phyloP scores from a whole-genome alignment of 1,284 basidiomycete species.

The Phlebopus sp. region DNA sequence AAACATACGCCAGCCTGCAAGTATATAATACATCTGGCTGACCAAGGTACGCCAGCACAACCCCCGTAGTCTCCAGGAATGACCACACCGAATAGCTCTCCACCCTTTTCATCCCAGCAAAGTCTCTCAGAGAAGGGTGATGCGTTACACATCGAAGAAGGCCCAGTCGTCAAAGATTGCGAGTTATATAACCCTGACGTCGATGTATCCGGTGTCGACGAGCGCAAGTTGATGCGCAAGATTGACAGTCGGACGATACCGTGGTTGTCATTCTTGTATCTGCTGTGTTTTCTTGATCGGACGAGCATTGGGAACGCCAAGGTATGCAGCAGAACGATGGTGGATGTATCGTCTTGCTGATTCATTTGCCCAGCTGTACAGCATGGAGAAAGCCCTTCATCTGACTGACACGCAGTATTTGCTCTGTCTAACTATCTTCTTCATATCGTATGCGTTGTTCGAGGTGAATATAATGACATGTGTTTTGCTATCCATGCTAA shows the following conservation, averaged over 20 bases:
- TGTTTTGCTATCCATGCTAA: not conserved
- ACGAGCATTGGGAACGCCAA: constrained; percentile 82
- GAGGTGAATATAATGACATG: constrained; percentile 37
- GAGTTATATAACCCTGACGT: constrained; percentile 48
- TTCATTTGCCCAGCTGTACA: constrained; percentile 45
- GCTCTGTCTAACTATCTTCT: constrained; percentile 60
- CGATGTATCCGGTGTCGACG: constrained; percentile 56
- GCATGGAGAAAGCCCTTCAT: constrained; percentile 50
- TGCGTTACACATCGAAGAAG: constrained; percentile 10
- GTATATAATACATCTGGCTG: constrained; percentile 1
- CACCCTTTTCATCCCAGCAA: not conserved
- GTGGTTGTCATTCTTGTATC: constrained; percentile 71
- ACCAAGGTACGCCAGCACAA: not conserved
- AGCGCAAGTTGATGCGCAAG: constrained; percentile 62
- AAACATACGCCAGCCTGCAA: too few relatives aligned
- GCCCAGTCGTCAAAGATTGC: not conserved
- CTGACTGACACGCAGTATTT: constrained; percentile 64
- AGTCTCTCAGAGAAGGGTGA: constrained; percentile 18
- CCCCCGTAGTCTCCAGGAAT: not conserved
- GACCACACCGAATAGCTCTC: not conserved
- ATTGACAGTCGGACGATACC: constrained; percentile 64
- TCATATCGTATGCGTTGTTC: constrained; percentile 64
- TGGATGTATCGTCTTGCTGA: not conserved
- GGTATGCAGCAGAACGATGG: constrained; percentile 32
- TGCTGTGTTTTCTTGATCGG: constrained; percentile 74